Conservation (phyloP, 2,329 filamentous ascomycete genomes). For the Torrubiella hemipterigena region DNA sequence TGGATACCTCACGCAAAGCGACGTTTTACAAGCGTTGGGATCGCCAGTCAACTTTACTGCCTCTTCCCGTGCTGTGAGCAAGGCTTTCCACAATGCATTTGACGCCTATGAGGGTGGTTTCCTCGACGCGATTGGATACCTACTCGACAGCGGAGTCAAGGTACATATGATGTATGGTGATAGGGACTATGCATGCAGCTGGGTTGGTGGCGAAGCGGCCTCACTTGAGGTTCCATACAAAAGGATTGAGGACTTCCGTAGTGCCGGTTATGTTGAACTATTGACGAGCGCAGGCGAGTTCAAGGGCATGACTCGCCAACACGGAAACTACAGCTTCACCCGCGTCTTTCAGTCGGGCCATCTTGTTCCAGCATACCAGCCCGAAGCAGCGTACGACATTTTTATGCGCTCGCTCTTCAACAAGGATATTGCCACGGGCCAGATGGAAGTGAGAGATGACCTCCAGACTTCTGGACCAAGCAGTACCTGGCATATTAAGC, state of each 20-base stretch:
- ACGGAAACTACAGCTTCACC: slow-evolving; percentile 58
- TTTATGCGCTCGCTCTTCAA: slow-evolving; percentile 47
- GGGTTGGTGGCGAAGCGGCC: slow-evolving; percentile 58
- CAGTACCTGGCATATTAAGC: slow-evolving; percentile 47
- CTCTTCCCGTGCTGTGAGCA: slow-evolving; percentile 26
- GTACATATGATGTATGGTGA: slow-evolving; percentile 62
- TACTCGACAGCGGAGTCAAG: slow-evolving; percentile 50
- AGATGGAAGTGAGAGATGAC: slow-evolving; percentile 32
- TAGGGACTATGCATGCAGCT: slow-evolving; percentile 49
- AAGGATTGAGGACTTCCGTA: slow-evolving; percentile 30
- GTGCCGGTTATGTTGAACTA: slow-evolving; percentile 59
- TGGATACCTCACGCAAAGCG: slow-evolving; percentile 48
- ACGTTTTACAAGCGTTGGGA: slow-evolving; percentile 46
- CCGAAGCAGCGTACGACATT: slow-evolving; percentile 40
- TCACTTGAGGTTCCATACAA: slow-evolving; percentile 49
- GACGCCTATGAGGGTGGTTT: slow-evolving; percentile 39
- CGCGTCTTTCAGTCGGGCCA: slow-evolving; percentile 56
- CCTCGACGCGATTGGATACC: slow-evolving; percentile 40
- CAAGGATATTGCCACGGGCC: slow-evolving; percentile 41
- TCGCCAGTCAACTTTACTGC: slow-evolving; percentile 47
- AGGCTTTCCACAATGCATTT: slow-evolving; percentile 48
- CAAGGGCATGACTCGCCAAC: slow-evolving; percentile 61
- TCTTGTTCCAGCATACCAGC: slow-evolving; percentile 47
- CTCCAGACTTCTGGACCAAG: slow-evolving; percentile 40
- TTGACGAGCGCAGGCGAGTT: slow-evolving; percentile 52